Evolutionary conservation across 169 alveolate genomes (phyloP).

Genomic region (Cryptosporidium meleagridis): DNA sequence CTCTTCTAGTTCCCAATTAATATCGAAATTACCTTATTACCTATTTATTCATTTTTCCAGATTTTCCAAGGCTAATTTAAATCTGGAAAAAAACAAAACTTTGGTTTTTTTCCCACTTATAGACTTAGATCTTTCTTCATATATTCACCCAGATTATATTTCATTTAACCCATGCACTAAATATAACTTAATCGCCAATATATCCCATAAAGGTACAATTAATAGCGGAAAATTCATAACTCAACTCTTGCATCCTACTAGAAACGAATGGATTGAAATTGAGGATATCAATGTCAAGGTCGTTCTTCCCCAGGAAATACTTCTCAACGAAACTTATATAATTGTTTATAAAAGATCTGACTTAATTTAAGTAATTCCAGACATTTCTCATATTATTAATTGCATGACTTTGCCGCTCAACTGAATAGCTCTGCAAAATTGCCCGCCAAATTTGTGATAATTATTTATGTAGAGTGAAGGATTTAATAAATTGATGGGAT

Average conservation of each 20-base stretch:
- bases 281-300: constrained; percentile 95
- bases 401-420: constrained; percentile 6
- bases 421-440: neutral
- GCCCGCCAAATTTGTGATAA: neutral
- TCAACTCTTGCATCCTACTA: constrained; percentile 87
- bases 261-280: constrained; percentile 96
- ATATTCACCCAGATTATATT: constrained; percentile 82
- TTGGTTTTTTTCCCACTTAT: constrained; percentile 96
- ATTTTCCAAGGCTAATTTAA: constrained; percentile 94
- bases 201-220: constrained; percentile 96
- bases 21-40: constrained; percentile 90
- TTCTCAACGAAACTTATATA: constrained; percentile 90
- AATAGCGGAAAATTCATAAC: constrained; percentile 92
- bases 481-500: neutral
- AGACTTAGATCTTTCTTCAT: constrained; percentile 85
- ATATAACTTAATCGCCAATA: constrained; percentile 93
- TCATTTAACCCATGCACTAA: constrained; percentile 83
- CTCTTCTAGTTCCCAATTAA: constrained; percentile 22
- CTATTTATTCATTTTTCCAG: constrained; percentile 92
- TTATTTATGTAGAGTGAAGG: neutral
- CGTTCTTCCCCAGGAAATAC: constrained; percentile 95
- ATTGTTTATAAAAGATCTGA: constrained; percentile 86
- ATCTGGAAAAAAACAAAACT: constrained; percentile 98
- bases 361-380: constrained; percentile 2
- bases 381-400: neutral